Percentiles rank a stretch among this genome's conserved stretches.
Conservation (phyloP, 495 filamentous ascomycete genomes). For the Aspergillus wentii region DNA sequence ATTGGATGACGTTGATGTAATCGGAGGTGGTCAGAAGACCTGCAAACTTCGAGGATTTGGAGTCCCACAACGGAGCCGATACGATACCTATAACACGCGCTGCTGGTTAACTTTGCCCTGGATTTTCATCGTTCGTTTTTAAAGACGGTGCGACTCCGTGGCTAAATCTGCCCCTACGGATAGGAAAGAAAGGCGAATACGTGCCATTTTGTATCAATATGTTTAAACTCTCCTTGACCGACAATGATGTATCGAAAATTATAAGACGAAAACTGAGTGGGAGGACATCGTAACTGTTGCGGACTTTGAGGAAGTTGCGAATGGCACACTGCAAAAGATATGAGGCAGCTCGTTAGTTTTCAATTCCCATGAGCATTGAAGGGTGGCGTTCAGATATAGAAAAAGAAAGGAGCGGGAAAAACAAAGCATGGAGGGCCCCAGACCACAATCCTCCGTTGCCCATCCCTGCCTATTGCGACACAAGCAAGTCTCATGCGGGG, state of each 20-base stretch:
- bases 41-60: slow-evolving; percentile 86
- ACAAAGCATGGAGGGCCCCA: too few species aligned
- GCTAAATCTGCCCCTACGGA: too few species aligned
- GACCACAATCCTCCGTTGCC: too few species aligned
- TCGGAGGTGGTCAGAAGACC: slow-evolving; percentile 93
- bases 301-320: slow-evolving; percentile 92
- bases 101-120: too few species aligned
- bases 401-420: slow-evolving; percentile 2
- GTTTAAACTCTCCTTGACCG: slow-evolving; percentile 95
- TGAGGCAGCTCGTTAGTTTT: too few species aligned
- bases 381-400: too few species aligned
- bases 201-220: slow-evolving; percentile 96
- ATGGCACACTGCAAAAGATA: slow-evolving; percentile 63
- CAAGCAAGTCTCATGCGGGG: too few species aligned
- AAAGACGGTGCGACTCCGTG: too few species aligned
- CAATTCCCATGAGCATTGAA: too few species aligned
- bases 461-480: too few species aligned
- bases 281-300: slow-evolving; percentile 96
- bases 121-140: too few species aligned
- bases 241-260: slow-evolving; percentile 87
- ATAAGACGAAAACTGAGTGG: slow-evolving; percentile 97
- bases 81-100: slow-evolving; percentile 72
- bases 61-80: slow-evolving; percentile 97
- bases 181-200: slow-evolving; percentile 15
- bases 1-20: slow-evolving; percentile 98